Conservation (phyloP, 768 basidiomycete species). For the Hydnum rufescens region DNA sequence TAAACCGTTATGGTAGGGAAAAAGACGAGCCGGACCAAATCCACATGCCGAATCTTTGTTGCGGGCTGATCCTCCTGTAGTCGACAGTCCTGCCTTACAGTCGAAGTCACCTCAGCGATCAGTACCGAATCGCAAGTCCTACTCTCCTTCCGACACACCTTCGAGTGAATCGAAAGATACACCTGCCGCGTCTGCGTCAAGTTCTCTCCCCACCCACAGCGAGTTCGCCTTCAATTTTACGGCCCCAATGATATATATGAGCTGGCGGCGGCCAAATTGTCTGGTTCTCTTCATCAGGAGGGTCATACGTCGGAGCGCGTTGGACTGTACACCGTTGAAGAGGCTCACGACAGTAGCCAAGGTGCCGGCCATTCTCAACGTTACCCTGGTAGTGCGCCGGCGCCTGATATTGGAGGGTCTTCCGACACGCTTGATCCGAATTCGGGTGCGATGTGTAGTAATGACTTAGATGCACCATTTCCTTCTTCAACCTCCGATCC, state of each 20-base stretch:
- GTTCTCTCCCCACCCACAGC: neutral
- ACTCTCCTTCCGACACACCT: no score
- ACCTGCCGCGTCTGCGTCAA: neutral
- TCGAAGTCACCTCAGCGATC: neutral
- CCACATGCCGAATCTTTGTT: slow-evolving; percentile 64
- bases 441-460: neutral
- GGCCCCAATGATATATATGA: neutral
- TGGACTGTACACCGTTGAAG: neutral
- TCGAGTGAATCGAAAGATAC: neutral
- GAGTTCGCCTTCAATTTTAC: neutral
- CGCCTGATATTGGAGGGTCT: neutral
- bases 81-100: neutral
- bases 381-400: neutral
- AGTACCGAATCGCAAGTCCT: no score
- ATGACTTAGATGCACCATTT: neutral
- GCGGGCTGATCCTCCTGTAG: slow-evolving; percentile 47
- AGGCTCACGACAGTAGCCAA: neutral
- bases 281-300: neutral
- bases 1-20: no score
- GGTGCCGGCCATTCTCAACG: no score
- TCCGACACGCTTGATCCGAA: neutral
- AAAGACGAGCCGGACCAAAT: slow-evolving; percentile 55
- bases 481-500: no score
- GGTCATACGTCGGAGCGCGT: neutral
- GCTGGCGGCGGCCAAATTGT: neutral